Base-by-base conservation (phyloP, 164 flowering plant genomes). In the Dillenia suffruticosa region DNA sequence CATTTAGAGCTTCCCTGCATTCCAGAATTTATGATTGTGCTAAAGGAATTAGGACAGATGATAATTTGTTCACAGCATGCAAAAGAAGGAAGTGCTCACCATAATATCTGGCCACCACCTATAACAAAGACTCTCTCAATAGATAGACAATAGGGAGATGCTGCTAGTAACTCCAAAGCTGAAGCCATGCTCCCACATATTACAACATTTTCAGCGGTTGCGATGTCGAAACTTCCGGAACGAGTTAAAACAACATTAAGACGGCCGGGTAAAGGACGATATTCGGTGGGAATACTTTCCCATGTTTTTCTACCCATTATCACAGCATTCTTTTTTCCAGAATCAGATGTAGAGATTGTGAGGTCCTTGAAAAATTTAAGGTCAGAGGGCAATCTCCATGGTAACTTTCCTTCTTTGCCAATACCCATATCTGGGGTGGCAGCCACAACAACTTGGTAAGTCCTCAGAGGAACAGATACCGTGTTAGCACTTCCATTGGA, bases 301-400 rank as follows among this genome's bases (percentile, higher is more conserved):
- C 97, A 93, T 14, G 98, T 88, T 73, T 90, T 93, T 46, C 98
- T 84, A 44, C 98, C 98, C 98, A 93, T 93, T 65, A 93, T 68
- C 26, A 93, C 86, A 9, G 98, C 97, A 78, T 93, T 93, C 76
- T 74, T 93, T 62, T 89, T 93, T 43, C 54, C 74, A 54, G 96
- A 77, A 76, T 86, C 94, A 7, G 82, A 68, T 12, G 96, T 86
- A 44, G 72, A 66, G 67, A 57, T 8, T 22, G 98, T 93, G 13
- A 93, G 32, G 19, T 88, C 92, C 76, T 87, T 89, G 72, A 93
- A 93, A 65, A 79, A 80, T 59, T 84, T 87, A 13, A 90, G 72
- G 75, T 93, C 98, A 59, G 89, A 70, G 44, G 96, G 91, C 74
- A 90, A 79, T 44, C 58, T 87, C 98, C 98, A 93, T 1, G 98